phyloP scores from a whole-genome alignment of 495 filamentous ascomycete species.

The Penicillium diatomitis region DNA sequence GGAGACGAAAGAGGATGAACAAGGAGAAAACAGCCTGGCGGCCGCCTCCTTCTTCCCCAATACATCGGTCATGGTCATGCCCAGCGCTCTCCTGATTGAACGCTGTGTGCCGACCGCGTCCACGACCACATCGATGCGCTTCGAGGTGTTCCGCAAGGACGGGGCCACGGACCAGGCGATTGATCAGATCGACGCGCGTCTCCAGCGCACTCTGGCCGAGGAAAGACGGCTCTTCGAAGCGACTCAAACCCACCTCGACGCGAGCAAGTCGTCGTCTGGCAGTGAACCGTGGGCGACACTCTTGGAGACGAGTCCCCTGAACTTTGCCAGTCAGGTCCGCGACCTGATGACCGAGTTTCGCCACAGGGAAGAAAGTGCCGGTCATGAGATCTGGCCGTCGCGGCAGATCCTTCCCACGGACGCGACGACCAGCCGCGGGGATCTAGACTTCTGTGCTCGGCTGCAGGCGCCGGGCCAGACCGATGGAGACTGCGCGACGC shows the following conservation, averaged over 20 bases:
- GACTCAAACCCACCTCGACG: constrained; percentile 36
- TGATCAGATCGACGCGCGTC: constrained; percentile 27
- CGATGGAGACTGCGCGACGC: constrained; percentile 4
- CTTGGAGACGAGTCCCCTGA: constrained; percentile 35
- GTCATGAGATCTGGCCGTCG: constrained; percentile 41
- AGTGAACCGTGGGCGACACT: constrained; percentile 38
- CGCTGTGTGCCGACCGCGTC: constrained; percentile 34
- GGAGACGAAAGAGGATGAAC: no score
- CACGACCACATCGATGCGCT: constrained; percentile 27
- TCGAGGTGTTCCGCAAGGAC: constrained; percentile 43
- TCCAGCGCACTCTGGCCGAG: constrained; percentile 37
- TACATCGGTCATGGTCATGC: constrained; percentile 32
- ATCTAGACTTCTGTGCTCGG: constrained; percentile 31
- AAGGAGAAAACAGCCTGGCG: constrained; percentile 6
- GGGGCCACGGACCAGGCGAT: constrained; percentile 35
- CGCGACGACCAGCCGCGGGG: constrained; percentile 23
- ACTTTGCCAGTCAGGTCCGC: constrained; percentile 37
- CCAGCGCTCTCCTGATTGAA: constrained; percentile 41
- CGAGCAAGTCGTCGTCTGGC: constrained; percentile 24
- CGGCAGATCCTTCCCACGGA: constrained; percentile 25
- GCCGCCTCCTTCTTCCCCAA: constrained; percentile 41
- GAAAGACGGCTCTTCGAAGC: constrained; percentile 35
- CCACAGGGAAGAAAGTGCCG: constrained; percentile 29
- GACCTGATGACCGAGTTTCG: constrained; percentile 31
- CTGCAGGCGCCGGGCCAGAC: constrained; percentile 13